Base-by-base conservation (phyloP, 2,329 filamentous ascomycete species). In the Eurotiales sp. region DNA sequence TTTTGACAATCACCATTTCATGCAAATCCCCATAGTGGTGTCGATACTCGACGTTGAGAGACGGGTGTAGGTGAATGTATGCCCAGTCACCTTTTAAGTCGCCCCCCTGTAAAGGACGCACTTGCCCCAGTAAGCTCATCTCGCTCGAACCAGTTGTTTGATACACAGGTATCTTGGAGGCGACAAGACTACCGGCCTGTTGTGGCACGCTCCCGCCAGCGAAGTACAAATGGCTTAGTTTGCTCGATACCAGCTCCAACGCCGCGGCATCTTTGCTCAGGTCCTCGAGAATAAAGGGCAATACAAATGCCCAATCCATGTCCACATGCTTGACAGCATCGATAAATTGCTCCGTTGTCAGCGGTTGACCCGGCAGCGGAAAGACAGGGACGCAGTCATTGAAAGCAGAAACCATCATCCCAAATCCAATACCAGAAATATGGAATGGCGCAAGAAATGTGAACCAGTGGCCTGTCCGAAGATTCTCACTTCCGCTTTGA, bases 341-440 rank as follows among this genome's bases (percentile, higher is more conserved):
- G 3, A 50, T 23, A 10, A 50, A 50, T 21, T 50, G 46, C 4
- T 21, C 46, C 21, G 46, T 50, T n/a, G 46, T 29, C 17, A 50
- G 46, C 11, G 46, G 46, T 21, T 50, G 37, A 5, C 25, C 29
- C 12, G 37, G 46, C 10, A 50, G 25, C 1, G 46, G 46, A 27
- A 32, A 50, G 7, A 50, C 36, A 23, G 46, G 46, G 5, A 50
- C 46, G 10, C 36, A 42, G 39, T 50, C 46, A 45, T 51, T 51
- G 12, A 30, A 51, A 2, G 48, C 48, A n/a, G 40, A 22, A 11
- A 51, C 48, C 41, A 51, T 45, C 5, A 51, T 23, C 17, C 48
- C 48, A 40, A 51, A 51, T 5, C 48, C 48, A 37, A 51, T 51
- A 2, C 48, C 48, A 2, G 48, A 51, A 40, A 51, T 51, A 45